Percentiles rank a stretch among this genome's conserved stretches.
These are phyloP conservation scores for Glycine latifolia DNA, from an alignment of 306 rosid genomes.

Conservation along the genomic window DNA sequence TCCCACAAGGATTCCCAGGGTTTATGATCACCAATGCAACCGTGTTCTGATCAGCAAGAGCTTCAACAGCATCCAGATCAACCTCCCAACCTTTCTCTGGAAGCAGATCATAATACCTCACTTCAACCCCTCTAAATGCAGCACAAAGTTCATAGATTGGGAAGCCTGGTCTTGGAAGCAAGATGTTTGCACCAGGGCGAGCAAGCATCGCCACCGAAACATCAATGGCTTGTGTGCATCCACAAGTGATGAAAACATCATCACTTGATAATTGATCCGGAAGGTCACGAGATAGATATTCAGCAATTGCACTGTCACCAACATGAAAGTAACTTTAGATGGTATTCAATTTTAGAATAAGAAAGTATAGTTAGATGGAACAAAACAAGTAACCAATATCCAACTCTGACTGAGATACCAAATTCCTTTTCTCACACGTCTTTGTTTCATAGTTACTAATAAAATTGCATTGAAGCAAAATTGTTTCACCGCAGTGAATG, in stretches of 20 bases:
- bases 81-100: conserved; percentile 90
- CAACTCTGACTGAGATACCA: too few relatives aligned
- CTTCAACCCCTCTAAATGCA: conserved; percentile 82
- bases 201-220: conserved; percentile 84
- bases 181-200: conserved; percentile 80
- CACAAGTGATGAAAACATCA: conserved; percentile 88
- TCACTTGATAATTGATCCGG: conserved; percentile 79
- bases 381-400: too few relatives aligned
- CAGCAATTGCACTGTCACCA: conserved; percentile 73
- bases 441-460: too few relatives aligned
- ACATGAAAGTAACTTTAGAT: too few relatives aligned
- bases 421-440: too few relatives aligned
- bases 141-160: conserved; percentile 88
- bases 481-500: too few relatives aligned
- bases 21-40: conserved; percentile 86
- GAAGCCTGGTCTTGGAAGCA: conserved; percentile 96
- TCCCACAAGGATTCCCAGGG: conserved; percentile 99
- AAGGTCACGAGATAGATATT: conserved; percentile 86
- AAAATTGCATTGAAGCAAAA: too few relatives aligned
- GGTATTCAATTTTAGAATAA: too few relatives aligned
- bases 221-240: conserved; percentile 99
- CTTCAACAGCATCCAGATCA: conserved; percentile 74
- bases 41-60: conserved; percentile 83
- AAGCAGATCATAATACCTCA: conserved; percentile 73
- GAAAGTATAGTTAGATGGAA: too few relatives aligned